Conservation (phyloP, 2,329 filamentous ascomycete species). For the Aspergillus alliaceus region DNA sequence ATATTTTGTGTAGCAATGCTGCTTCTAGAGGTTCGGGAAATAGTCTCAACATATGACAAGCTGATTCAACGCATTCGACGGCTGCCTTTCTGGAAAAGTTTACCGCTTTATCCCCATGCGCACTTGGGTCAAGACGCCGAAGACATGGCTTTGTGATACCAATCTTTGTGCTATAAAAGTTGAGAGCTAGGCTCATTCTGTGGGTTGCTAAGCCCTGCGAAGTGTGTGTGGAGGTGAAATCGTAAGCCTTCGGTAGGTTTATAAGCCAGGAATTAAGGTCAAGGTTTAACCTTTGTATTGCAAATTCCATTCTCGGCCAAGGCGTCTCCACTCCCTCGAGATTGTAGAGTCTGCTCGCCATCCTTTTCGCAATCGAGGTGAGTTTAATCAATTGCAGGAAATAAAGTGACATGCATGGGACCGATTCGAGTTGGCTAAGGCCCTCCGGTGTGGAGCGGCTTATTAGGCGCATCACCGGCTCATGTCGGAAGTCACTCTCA, state of each 20-base stretch:
- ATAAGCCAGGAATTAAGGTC: constrained; percentile 43
- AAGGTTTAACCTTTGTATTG: constrained; percentile 37
- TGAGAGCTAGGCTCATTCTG: constrained; percentile 41
- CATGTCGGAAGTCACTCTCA: constrained; percentile 40
- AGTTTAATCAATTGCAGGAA: constrained; percentile 41
- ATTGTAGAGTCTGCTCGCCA: constrained; percentile 41
- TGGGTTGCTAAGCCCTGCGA: constrained; percentile 35
- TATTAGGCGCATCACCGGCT: constrained; percentile 29
- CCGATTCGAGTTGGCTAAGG: constrained; percentile 20
- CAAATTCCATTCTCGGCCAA: constrained; percentile 40
- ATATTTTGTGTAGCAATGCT: constrained; percentile 35
- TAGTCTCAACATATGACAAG: constrained; percentile 40
- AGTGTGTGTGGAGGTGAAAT: constrained; percentile 40
- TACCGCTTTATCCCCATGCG: constrained; percentile 32
- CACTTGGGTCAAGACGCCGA: constrained; percentile 37
- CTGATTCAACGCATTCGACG: constrained; percentile 43
- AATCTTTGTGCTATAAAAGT: constrained; percentile 45
- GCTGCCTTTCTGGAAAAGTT: constrained; percentile 42
- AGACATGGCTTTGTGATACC: constrained; percentile 46
- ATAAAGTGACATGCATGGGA: constrained; percentile 40
- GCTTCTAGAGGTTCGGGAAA: constrained; percentile 43
- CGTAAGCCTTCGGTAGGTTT: constrained; percentile 39
- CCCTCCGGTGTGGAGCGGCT: constrained; percentile 23
- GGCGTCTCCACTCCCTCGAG: constrained; percentile 35
- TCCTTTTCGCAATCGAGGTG: constrained; percentile 37